phyloP scores from a whole-genome alignment of 306 rosid genomes.

The Chamaecrista fasciculata region DNA sequence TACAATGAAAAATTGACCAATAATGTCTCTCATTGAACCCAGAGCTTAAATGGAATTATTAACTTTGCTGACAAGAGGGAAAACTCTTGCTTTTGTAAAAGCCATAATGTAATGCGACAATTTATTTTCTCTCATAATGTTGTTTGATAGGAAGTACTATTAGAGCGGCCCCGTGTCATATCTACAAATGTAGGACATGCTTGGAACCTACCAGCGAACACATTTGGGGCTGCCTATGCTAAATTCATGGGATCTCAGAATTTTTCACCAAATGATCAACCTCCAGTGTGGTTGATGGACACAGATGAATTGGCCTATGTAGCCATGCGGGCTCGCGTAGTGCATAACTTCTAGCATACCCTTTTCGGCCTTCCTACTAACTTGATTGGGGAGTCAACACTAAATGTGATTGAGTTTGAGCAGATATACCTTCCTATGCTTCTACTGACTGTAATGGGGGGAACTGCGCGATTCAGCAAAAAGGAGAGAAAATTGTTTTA shows the following conservation, averaged over 20 bases:
- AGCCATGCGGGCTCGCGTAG: constrained; percentile 68
- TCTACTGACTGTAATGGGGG: constrained; percentile 55
- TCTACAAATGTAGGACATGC: constrained; percentile 60
- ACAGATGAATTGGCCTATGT: constrained; percentile 61
- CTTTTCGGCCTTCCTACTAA: constrained; percentile 63
- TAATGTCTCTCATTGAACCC: not conserved
- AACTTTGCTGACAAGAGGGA: not conserved
- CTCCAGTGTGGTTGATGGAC: constrained; percentile 91
- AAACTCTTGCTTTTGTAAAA: not conserved
- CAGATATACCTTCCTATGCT: constrained; percentile 75
- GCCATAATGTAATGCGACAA: not conserved
- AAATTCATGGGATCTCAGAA: constrained; percentile 94
- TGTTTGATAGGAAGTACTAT: constrained; percentile 44
- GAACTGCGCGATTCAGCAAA: constrained; percentile 65
- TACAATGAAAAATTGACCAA: not conserved
- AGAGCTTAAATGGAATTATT: not conserved
- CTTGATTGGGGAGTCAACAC: constrained; percentile 67
- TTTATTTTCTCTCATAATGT: constrained; percentile 17
- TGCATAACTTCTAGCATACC: constrained; percentile 76
- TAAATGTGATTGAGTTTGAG: constrained; percentile 68
- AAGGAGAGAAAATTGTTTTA: constrained; percentile 67
- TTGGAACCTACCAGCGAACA: constrained; percentile 67
- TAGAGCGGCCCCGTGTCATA: constrained; percentile 56
- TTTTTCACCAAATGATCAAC: constrained; percentile 92
- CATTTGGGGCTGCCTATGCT: constrained; percentile 93